Base-by-base conservation (phyloP, 2,329 filamentous ascomycete genomes). In the Venturia asperata region DNA sequence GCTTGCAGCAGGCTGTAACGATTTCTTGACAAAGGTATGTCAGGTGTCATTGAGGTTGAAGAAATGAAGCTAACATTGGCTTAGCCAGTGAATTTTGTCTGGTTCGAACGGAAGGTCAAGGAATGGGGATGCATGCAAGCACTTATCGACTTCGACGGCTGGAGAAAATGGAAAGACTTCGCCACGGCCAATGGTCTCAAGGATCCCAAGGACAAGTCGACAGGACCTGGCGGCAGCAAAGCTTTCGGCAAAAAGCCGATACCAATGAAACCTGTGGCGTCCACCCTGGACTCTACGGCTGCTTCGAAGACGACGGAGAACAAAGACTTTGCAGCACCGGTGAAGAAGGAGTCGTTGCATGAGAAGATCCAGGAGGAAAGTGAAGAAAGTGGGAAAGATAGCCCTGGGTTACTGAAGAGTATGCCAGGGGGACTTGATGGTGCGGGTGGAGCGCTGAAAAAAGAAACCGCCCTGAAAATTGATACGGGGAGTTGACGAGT, bases 41-140 rank as follows among this genome's bases (percentile, higher is more conserved):
- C 65, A 24, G 34, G 15, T 43, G 15, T 61, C n/a, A 6, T 58
- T 58, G 55, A 60, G 17, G 45, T 64, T 68, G 49, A 69, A 65
- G n/a, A 24, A 21, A 27, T 37, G 11, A 75, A 69, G 76, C 67
- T 60, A 62, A 69, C 49, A 13, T 42, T 13, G 3, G 13, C 61
- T 55, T 73, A 96, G 91, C 94, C 94, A 24, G 93, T 99, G 70
- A 96, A 96, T 75, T 97, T 97, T 73, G 89, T 95, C 67, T 99
- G 93, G 92, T 85, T 99, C 34, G 91, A 97, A 75, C 87, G 93
- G 66, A 99, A 99, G 76, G 92, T 97, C 70, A 97, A 95, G 78
- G 94, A 99, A 81, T 99, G 94, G 94, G 94, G 94, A 65, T 97
- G 94, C 80, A 99, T 99, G 94, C 94, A 97, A 79, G 94, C 94